Evolutionary conservation across 441 rosid genomes (phyloP), one percentile per base, ranked within the genome.

Genomic region (Populus hybrid): DNA sequence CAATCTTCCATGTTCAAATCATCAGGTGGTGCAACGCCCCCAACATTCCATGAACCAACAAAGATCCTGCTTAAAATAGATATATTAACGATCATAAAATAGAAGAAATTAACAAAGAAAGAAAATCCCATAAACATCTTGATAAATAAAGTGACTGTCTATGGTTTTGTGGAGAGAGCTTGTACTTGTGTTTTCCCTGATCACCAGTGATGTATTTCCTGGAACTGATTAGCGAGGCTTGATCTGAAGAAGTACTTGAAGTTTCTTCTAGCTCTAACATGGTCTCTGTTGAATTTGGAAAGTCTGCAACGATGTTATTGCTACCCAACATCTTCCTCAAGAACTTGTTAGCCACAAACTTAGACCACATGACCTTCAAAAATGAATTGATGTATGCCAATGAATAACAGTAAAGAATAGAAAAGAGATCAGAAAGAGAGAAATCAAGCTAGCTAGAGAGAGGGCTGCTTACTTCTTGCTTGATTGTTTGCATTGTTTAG

Each of bases 21-120:
- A n/a, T 85, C 89, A 34, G 91, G 86, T 18, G 99, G 99, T 21
- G 94, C 84, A 78, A 86, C 90, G 72, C 99, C 99, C 71, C 94
- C 99, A 63, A 94, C 99, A 91, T 96, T 96, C 99, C 99, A 96
- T 68, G 99, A 92, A 83, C 97, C 99, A 81, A 96, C 97, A 34
- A 93, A 93, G 92, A 94, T 88, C 87, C 99, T 96, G 84, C 67
- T 28, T 9, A 4, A 70, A 63, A 73, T 70, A 32, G 78, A 80
- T 65, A 77, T 82, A 46, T 28, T 20, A 40, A 6, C 3, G 10
- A 61, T 21, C 66, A 21, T 63, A 21, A 63, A 21, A 23, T 10
- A 21, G 2, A 63, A 63, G 28, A 21, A 23, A 63, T 21, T 21
- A 21, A 10, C 14, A 61, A 61, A 61, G 65, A 61, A 61, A 61